Base-by-base conservation (phyloP, 257 asterid genomes). In the Fraxinus excelsior region DNA sequence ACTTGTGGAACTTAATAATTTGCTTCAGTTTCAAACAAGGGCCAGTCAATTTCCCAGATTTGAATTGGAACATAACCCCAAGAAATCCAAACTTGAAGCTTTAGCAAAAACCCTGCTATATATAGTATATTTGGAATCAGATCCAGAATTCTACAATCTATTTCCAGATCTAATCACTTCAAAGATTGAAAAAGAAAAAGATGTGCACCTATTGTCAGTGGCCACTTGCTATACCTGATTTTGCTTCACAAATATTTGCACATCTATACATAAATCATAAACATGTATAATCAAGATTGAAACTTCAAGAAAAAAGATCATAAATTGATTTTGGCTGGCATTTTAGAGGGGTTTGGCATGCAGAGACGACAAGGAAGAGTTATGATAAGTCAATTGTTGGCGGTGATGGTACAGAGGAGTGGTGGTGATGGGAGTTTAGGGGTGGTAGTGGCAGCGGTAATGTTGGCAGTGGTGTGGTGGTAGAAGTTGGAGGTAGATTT, bases 1-100 rank as follows among this genome's bases (percentile, higher is more conserved):
- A 7, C 12, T 38, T 9, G 8, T 38, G 12, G 44, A 38, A 72
- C 49, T 85, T 90, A 78, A 85, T 84, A 76, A 85, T 90, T 82
- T 87, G 96, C 94, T 81, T 85, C 84, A 82, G 72, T 80, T 92
- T 94, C 79, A 75, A 26, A 74, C 71, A 85, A 14, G 90, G 89
- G 78, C 71, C 86, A 42, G 85, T 28, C 37, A 93, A 79, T 79
- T 88, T 38, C 67, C 86, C 84, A 29, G 92, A 85, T 88, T 85
- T 91, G 97, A 87, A 78, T 86, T 79, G 60, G 67, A 80, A 85
- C 83, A 70, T 69, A 86, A 81, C 64, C 80, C 68, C 49, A 53
- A 51, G 38, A 72, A 35, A 66, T 67, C 32, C 62, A 72, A 83
- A 81, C 83, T 76, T 71, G 72, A 74, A 73, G 80, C 79, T 78